phyloP scores from a whole-genome alignment of 352 stramenopile species.

The Albugo laibachii region DNA sequence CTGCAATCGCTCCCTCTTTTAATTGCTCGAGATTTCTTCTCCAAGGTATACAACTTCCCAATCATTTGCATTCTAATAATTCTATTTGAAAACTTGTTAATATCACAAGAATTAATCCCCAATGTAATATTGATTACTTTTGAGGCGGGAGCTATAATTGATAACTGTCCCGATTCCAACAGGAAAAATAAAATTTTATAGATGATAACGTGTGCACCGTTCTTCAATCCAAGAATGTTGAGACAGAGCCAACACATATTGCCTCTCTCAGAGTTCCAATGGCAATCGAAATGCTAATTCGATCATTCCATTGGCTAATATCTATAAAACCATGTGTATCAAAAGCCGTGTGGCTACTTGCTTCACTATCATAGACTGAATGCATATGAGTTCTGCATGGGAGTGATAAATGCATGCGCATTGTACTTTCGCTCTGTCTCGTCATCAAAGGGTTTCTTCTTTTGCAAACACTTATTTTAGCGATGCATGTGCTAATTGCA shows the following conservation, averaged over 20 bases:
- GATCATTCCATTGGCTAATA: neutral
- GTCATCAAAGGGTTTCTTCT: neutral
- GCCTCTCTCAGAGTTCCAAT: conserved; percentile 4
- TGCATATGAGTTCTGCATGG: too few relatives aligned
- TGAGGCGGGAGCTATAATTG: too few relatives aligned
- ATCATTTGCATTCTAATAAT: too few relatives aligned
- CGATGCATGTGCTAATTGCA: too few relatives aligned
- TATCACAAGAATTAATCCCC: too few relatives aligned
- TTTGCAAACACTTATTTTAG: neutral
- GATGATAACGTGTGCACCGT: conserved; percentile 4
- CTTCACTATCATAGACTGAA: conserved; percentile 9
- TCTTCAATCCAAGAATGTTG: neutral
- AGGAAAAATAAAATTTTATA: conserved; percentile 9
- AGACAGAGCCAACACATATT: too few relatives aligned
- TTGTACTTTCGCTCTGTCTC: neutral
- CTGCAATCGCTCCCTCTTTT: too few relatives aligned
- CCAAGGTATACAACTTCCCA: too few relatives aligned
- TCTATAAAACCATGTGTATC: conserved; percentile 3
- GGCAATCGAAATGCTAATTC: conserved; percentile 5
- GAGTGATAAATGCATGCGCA: neutral
- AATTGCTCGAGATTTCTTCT: too few relatives aligned
- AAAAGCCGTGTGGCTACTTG: conserved; percentile 9
- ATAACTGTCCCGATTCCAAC: conserved; percentile 8
- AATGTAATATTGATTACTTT: too few relatives aligned
- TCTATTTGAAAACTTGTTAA: too few relatives aligned